phyloP scores from a whole-genome alignment of 23 red algal genomes.

The Chondrus crispus region DNA sequence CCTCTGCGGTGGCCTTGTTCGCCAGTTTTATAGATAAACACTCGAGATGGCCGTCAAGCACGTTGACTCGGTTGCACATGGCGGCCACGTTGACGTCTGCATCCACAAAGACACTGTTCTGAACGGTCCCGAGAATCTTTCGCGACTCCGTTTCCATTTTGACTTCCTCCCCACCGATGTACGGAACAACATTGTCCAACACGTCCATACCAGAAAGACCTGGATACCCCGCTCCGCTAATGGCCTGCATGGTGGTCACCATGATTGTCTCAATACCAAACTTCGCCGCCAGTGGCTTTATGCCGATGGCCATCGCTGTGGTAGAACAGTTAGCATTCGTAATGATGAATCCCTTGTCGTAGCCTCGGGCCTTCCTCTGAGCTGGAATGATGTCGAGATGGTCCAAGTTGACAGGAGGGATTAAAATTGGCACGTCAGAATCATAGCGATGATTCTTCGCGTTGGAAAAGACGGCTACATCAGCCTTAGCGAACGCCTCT shows the following conservation, averaged over 20 bases:
- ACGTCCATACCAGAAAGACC: constrained; percentile 94
- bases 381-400: constrained; percentile 79
- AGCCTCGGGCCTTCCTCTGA: constrained; percentile 49
- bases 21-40: constrained; percentile 80
- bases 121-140: constrained; percentile 68
- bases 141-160: constrained; percentile 95
- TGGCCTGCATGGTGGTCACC: constrained; percentile 97
- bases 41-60: constrained; percentile 94
- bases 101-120: constrained; percentile 54
- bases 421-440: constrained; percentile 95
- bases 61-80: constrained; percentile 99
- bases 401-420: constrained; percentile 88
- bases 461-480: constrained; percentile 95
- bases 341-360: constrained; percentile 70
- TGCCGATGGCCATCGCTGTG: constrained; percentile 86
- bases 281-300: constrained; percentile 75
- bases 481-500: constrained; percentile 76
- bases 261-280: constrained; percentile 90
- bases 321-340: constrained; percentile 98
- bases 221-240: constrained; percentile 93
- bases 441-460: constrained; percentile 98
- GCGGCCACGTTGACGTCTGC: constrained; percentile 85
- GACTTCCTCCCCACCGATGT: constrained; percentile 90
- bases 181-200: constrained; percentile 96
- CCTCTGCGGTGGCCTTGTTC: constrained; percentile 55